A percentile compares a stretch with the other conserved stretches of the same genome.
Evolutionary conservation across 805 yeast species (phyloP).

Genomic region (Ogataea haglerorum): DNA sequence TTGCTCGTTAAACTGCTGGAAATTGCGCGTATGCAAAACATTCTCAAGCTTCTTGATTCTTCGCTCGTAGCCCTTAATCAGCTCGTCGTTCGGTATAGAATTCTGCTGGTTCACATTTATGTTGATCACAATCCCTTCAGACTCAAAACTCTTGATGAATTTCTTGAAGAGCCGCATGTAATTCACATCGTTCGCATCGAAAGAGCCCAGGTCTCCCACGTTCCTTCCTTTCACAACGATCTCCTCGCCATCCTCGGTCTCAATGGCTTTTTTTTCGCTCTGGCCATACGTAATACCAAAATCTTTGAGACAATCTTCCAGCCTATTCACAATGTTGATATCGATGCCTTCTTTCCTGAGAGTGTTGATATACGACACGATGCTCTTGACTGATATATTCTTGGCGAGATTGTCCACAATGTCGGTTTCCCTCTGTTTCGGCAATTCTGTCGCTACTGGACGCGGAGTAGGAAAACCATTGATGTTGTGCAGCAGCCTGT

Average conservation of each 20-base stretch:
- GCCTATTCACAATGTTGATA: constrained; percentile 32
- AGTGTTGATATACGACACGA: constrained; percentile 36
- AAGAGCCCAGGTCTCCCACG: constrained; percentile 30
- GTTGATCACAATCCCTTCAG: constrained; percentile 31
- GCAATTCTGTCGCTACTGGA: constrained; percentile 12
- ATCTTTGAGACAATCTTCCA: constrained; percentile 36
- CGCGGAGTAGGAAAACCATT: constrained; percentile 22
- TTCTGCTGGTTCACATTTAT: constrained; percentile 35
- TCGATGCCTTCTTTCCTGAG: constrained; percentile 32
- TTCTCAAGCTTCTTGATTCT: constrained; percentile 77
- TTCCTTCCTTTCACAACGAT: constrained; percentile 24
- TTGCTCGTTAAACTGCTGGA: constrained; percentile 44
- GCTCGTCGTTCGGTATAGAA: constrained; percentile 28
- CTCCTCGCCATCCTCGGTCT: constrained; percentile 23
- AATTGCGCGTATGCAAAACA: constrained; percentile 70
- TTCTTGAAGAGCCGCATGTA: constrained; percentile 40
- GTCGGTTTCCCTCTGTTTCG: constrained; percentile 4
- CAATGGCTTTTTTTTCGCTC: background rate
- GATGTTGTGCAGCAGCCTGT: constrained; percentile 32
- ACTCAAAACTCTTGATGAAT: constrained; percentile 44
- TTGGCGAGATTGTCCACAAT: constrained; percentile 20
- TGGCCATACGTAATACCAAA: constrained; percentile 8
- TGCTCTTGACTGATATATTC: constrained; percentile 28
- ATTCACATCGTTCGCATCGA: constrained; percentile 29
- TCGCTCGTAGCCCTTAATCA: constrained; percentile 60